phyloP scores from a whole-genome alignment of 257 asterid genomes.

The Fraxinus quadrangulata region DNA sequence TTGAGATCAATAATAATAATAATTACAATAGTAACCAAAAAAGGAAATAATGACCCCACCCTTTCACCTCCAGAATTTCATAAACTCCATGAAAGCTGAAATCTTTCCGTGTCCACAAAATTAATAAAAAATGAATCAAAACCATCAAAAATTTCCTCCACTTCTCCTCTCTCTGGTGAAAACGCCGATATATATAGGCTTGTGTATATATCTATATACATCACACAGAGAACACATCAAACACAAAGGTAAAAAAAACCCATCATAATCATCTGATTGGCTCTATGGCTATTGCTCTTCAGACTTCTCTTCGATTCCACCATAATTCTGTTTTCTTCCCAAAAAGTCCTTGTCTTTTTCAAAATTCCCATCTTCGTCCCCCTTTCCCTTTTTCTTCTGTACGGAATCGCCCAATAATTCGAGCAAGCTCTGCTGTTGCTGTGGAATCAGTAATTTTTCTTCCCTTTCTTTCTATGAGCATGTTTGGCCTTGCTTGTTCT shows the following conservation, averaged over 20 bases:
- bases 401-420: slow-evolving; percentile 35
- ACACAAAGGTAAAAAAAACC: slow-evolving; percentile 22
- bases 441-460: slow-evolving; percentile 51
- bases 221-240: slow-evolving; percentile 29
- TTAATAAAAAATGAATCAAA: slow-evolving; percentile 43
- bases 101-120: slow-evolving; percentile 35
- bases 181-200: slow-evolving; percentile 62
- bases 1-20: too few species aligned
- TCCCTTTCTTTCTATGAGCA: slow-evolving; percentile 16
- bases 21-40: too few species aligned
- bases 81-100: neutral
- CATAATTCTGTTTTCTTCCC: slow-evolving; percentile 35
- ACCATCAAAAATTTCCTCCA: slow-evolving; percentile 47
- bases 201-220: slow-evolving; percentile 40
- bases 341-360: slow-evolving; percentile 28
- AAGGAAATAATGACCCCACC: too few species aligned
- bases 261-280: slow-evolving; percentile 17
- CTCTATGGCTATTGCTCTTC: slow-evolving; percentile 51
- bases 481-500: too few species aligned
- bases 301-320: slow-evolving; percentile 38
- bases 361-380: slow-evolving; percentile 33
- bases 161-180: slow-evolving; percentile 49
- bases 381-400: slow-evolving; percentile 31
- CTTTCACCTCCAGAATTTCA: neutral
- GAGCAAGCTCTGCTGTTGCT: slow-evolving; percentile 64